Evolutionary conservation across 441 rosid genomes (phyloP).

Genomic region (Erodium texanum): DNA sequence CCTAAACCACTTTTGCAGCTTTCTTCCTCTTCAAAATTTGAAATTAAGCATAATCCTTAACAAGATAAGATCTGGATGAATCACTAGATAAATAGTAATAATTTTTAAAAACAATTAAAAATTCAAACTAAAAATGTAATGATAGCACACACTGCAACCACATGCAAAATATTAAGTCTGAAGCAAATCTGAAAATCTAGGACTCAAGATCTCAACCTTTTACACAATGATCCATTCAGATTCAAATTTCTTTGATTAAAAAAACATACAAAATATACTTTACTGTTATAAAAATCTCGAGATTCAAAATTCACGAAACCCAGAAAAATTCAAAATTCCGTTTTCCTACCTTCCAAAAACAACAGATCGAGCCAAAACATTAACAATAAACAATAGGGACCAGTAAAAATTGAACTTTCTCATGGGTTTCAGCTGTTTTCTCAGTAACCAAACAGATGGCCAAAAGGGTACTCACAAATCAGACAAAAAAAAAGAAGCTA

Average conservation of each 20-base stretch:
- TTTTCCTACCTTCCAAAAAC: neutral
- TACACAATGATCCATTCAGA: neutral
- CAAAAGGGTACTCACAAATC: no score
- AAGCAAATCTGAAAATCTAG: neutral
- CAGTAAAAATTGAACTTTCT: neutral
- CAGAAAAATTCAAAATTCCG: neutral
- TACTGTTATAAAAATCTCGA: neutral
- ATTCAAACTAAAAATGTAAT: neutral
- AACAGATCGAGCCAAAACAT: neutral
- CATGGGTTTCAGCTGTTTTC: neutral
- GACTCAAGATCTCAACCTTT: neutral
- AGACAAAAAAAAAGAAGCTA: conserved; percentile 11
- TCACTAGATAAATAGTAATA: neutral
- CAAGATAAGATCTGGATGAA: neutral
- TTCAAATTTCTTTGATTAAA: neutral
- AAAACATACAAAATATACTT: no score
- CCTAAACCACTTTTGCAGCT: neutral
- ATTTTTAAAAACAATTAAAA: no score
- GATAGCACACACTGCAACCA: neutral
- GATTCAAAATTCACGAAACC: neutral
- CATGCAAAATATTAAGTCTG: neutral
- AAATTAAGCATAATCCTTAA: neutral
- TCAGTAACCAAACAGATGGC: neutral
- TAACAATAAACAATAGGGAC: neutral
- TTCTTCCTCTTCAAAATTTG: neutral